A percentile compares a stretch with the other conserved stretches of the same genome.
phyloP scores from a whole-genome alignment of 257 asterid species.

The Lycium barbarum region DNA sequence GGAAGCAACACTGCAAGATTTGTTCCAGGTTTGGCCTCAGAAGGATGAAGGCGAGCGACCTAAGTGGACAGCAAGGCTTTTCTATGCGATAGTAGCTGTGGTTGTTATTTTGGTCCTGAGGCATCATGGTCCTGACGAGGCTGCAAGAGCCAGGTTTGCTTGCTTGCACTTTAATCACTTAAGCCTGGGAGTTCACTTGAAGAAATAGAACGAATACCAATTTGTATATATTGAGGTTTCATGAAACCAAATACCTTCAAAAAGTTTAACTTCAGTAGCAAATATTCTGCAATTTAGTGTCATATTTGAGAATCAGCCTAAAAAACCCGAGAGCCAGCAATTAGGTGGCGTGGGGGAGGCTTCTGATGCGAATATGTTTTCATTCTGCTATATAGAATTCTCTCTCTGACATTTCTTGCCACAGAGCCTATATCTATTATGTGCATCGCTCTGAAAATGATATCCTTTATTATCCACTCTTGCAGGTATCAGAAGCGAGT shows the following conservation, averaged over 20 bases:
- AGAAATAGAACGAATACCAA: not conserved
- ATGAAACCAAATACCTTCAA: not conserved
- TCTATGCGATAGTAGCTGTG: conserved; percentile 71
- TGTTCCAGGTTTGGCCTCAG: conserved; percentile 98
- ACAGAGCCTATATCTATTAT: not conserved
- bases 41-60: conserved; percentile 93
- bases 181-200: not conserved
- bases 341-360: not conserved
- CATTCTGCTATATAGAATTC: not conserved
- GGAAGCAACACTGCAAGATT: conserved; percentile 94
- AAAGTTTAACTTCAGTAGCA: not conserved
- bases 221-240: not conserved
- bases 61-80: conserved; percentile 94
- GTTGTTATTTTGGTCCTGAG: conserved; percentile 72
- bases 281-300: not conserved
- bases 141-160: conserved; percentile 93
- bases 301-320: not conserved
- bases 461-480: conserved; percentile 14
- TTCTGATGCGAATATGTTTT: not conserved
- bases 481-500: conserved; percentile 95
- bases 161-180: not conserved
- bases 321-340: not conserved
- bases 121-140: conserved; percentile 99
- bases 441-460: not conserved
- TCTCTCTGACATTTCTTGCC: not conserved